phyloP scores from a whole-genome alignment of 768 basidiomycete genomes.

The Epithele typhae region DNA sequence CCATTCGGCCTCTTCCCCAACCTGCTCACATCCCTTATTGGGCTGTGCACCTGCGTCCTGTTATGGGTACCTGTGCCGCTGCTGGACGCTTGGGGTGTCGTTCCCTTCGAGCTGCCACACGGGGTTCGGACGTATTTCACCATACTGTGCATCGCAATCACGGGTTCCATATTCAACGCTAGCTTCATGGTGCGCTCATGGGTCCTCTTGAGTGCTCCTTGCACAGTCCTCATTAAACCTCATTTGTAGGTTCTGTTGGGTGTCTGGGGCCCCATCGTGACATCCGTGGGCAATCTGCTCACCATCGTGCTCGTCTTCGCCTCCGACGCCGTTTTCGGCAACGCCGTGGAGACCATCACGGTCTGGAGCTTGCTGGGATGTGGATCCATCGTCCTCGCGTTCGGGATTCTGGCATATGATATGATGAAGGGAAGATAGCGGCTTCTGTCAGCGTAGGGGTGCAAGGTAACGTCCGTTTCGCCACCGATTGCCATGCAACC shows the following conservation, averaged over 20 bases:
- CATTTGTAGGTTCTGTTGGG: slow-evolving; percentile 65
- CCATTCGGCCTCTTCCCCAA: slow-evolving; percentile 88
- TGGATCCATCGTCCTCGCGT: slow-evolving; percentile 75
- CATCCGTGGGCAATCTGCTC: slow-evolving; percentile 89
- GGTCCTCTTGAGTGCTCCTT: too few relatives aligned
- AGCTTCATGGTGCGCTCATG: slow-evolving; percentile 85
- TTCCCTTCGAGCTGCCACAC: slow-evolving; percentile 63
- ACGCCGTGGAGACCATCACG: slow-evolving; percentile 56
- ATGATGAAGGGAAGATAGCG: slow-evolving; percentile 31
- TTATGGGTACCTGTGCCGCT: slow-evolving; percentile 80
- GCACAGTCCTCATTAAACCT: too few relatives aligned
- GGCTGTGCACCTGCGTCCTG: slow-evolving; percentile 63
- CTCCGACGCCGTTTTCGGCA: slow-evolving; percentile 72
- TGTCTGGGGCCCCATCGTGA: slow-evolving; percentile 83
- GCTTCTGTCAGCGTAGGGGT: too few relatives aligned
- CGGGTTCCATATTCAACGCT: slow-evolving; percentile 78
- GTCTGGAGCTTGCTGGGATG: slow-evolving; percentile 74
- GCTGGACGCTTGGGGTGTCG: slow-evolving; percentile 60
- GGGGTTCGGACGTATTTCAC: slow-evolving; percentile 39
- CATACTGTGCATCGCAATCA: slow-evolving; percentile 64
- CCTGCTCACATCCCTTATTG: slow-evolving; percentile 75
- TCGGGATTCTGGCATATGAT: slow-evolving; percentile 74
- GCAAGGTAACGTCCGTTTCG: too few relatives aligned
- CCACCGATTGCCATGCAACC: too few relatives aligned
- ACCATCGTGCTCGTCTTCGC: slow-evolving; percentile 87